Conservation (phyloP, 2,329 filamentous ascomycete genomes). For the Bimuria novae-zelandiae region DNA sequence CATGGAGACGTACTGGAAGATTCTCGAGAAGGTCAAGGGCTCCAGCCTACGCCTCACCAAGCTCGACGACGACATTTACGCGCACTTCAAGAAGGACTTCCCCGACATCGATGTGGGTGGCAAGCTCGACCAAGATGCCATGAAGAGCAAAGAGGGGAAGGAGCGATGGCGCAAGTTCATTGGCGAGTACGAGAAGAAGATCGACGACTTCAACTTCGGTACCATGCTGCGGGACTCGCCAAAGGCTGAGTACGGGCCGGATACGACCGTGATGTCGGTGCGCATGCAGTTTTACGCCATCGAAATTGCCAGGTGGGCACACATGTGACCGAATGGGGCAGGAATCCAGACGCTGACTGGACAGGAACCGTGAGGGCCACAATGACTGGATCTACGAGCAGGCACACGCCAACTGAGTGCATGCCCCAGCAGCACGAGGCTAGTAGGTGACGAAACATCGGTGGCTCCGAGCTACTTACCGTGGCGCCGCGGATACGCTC, state of each 20-base stretch:
- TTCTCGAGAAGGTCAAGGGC: constrained; percentile 87
- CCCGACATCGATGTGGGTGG: constrained; percentile 86
- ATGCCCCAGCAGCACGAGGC: background rate
- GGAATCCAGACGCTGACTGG: constrained; percentile 19
- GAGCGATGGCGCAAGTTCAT: constrained; percentile 94
- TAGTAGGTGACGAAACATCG: background rate
- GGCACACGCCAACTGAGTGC: constrained; percentile 56
- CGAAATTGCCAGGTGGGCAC: constrained; percentile 68
- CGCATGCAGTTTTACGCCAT: constrained; percentile 85
- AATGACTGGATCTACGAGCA: constrained; percentile 98
- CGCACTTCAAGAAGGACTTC: constrained; percentile 84
- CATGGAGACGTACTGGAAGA: constrained; percentile 95
- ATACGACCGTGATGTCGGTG: constrained; percentile 88
- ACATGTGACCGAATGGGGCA: background rate
- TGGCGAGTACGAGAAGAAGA: constrained; percentile 87
- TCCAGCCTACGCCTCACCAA: constrained; percentile 90
- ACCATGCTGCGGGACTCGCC: constrained; percentile 84
- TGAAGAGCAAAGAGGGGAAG: constrained; percentile 98
- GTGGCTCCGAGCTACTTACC: background rate
- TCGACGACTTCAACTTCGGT: constrained; percentile 98
- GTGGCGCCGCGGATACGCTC: background rate
- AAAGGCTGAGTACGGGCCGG: constrained; percentile 81
- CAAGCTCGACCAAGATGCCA: constrained; percentile 85
- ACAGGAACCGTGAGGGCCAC: constrained; percentile 78
- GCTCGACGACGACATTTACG: constrained; percentile 92